phyloP scores from a whole-genome alignment of 768 basidiomycete genomes.

The Pleurotus tuber-regium region DNA sequence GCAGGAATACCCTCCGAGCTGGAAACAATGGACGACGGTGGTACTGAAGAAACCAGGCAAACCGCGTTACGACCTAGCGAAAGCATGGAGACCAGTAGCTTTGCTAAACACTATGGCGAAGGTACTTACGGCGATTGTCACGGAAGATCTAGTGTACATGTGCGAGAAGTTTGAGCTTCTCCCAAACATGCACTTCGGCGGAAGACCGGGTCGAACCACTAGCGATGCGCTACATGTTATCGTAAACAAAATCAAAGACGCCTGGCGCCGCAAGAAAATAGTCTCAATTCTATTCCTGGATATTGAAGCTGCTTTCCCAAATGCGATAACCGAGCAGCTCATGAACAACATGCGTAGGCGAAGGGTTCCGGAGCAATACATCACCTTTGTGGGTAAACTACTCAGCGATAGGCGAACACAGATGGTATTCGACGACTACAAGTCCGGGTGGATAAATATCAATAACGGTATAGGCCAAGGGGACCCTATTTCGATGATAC shows the following conservation, averaged over 20 bases:
- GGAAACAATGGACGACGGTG: too few species aligned
- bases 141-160: not conserved
- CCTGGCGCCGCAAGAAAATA: slow-evolving; percentile 34
- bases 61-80: not conserved
- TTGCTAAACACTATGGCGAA: not conserved
- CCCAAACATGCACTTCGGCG: not conserved
- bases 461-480: not conserved
- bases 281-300: slow-evolving; percentile 37
- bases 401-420: not conserved
- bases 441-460: not conserved
- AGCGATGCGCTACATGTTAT: slow-evolving; percentile 27
- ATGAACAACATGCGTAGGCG: not conserved
- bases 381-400: not conserved
- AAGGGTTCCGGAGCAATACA: not conserved
- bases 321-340: slow-evolving; percentile 8
- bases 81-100: not conserved
- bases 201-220: not conserved
- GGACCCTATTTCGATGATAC: not conserved
- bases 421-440: not conserved
- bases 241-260: slow-evolving; percentile 30
- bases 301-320: slow-evolving; percentile 42
- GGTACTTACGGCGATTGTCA: not conserved
- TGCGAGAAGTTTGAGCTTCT: not conserved
- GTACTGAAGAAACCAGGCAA: not conserved
- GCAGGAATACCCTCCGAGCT: too few species aligned